These are phyloP conservation scores for Backusella mclennaniae DNA, from an alignment of 192 early-diverging fungal genomes.

Conservation along the genomic window DNA sequence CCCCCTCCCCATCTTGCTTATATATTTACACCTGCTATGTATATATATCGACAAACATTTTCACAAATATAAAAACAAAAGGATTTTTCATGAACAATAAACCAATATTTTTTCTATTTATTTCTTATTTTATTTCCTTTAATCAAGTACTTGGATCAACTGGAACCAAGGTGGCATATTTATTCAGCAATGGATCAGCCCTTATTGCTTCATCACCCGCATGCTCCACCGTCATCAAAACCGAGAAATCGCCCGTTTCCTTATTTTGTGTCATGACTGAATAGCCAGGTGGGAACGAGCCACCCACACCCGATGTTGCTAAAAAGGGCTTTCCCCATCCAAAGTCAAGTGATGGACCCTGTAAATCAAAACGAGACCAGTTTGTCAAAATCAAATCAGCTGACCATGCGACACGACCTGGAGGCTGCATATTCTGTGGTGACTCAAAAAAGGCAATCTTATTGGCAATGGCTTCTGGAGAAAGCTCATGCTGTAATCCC, in stretches of 20 bases:
- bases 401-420: conserved; percentile 28
- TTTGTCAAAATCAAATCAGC: conserved; percentile 40
- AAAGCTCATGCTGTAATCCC: conserved; percentile 24
- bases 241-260: conserved; percentile 27
- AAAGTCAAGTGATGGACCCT: conserved; percentile 33
- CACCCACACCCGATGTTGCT: conserved; percentile 25
- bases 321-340: conserved; percentile 39
- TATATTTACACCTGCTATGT: no score
- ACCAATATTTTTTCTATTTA: not conserved
- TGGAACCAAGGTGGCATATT: not conserved
- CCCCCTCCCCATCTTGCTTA: no score
- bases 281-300: conserved; percentile 33
- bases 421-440: conserved; percentile 22
- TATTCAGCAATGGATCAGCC: not conserved
- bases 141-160: not conserved
- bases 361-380: conserved; percentile 39
- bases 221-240: conserved; percentile 32
- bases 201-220: not conserved
- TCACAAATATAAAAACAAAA: no score
- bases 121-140: not conserved
- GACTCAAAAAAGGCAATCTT: conserved; percentile 37
- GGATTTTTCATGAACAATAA: no score
- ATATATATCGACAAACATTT: no score
- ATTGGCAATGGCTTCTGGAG: conserved; percentile 33
- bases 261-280: conserved; percentile 34